Base-by-base conservation (phyloP, 176 grass and related monocot genomes). In the Carex scoparia region DNA sequence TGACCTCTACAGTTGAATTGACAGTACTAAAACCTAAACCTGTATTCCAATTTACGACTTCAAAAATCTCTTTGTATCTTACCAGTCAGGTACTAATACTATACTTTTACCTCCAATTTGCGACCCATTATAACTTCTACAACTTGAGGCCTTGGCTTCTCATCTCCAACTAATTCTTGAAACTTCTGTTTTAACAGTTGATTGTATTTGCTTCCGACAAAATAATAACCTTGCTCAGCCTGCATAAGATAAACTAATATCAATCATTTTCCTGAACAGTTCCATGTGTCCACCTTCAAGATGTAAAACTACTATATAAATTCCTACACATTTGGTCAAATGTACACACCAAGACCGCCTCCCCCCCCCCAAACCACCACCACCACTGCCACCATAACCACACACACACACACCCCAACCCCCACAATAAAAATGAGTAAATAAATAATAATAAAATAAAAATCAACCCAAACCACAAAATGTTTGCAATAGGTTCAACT, bases 121-220 rank as follows among this genome's bases (percentile, higher is more conserved):
- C 93, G 87, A 84, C 95, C 95, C 95, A 98, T 98, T 37, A 98
- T 81, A 31, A 98, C 93, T 92, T 98, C 88, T 0, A 94, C 93
- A 85, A 89, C 86, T 88, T 94, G 93, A 56, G 80, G 88, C 23
- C 65, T 88, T 69, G 91, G 93, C 90, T 90, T 81, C 42, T 93
- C 90, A 11, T 93, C 76, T 68, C 93, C 95, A 65, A 94, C 87
- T 84, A 98, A 92, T 78, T 87, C 83, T 46, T 79, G 85, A 66
- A 95, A 91, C 35, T 95, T 95, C 80, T 95, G 89, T 84, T 89
- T 90, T 60, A 98, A 86, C 83, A 98, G 83, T 48, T 71, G 69
- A 88, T 84, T 73, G 85, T 87, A 89, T 55, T 90, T 84, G 14
- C 80, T 88, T 53, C 91, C 93, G 5, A 94, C 78, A 68, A 92